Evolutionary conservation across 2,329 filamentous ascomycete species (phyloP).

Genomic region (Penicillium capsulatum): DNA sequence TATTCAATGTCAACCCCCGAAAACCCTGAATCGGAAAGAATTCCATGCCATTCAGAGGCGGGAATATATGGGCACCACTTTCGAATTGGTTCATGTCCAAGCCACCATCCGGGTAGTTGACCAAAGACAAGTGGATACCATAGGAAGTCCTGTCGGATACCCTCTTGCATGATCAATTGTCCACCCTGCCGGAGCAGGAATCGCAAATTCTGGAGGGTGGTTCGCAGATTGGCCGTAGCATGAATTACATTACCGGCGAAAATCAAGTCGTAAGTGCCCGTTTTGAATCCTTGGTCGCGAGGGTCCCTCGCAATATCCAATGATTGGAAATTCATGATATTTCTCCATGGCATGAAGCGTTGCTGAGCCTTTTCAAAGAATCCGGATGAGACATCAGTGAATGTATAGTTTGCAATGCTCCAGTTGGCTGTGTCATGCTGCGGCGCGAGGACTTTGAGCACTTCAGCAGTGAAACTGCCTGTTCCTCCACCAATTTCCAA

Average conservation of each 20-base stretch:
- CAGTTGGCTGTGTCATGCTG: conserved; percentile 1
- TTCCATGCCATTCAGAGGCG: conserved; percentile 12
- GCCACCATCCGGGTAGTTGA: conserved; percentile 21
- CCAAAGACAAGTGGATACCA: conserved; percentile 23
- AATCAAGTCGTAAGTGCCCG: conserved; percentile 31
- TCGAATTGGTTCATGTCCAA: conserved; percentile 18
- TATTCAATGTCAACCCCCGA: conserved; percentile 21
- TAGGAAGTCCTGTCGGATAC: conserved; percentile 21
- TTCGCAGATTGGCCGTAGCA: conserved; percentile 22
- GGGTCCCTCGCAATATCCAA: conserved; percentile 30
- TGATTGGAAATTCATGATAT: conserved; percentile 26
- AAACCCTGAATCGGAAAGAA: conserved; percentile 15
- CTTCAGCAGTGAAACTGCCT: conserved; percentile 24
- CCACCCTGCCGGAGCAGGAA: conserved; percentile 19
- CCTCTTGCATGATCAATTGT: conserved; percentile 22
- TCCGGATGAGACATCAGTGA: conserved; percentile 30
- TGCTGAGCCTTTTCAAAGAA: conserved; percentile 29
- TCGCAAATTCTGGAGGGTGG: conserved; percentile 12
- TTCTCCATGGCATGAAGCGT: conserved; percentile 20
- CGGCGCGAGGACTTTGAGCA: conserved; percentile 17
- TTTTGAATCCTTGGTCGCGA: conserved; percentile 27
- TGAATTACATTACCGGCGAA: conserved; percentile 35
- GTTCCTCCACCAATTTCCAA: conserved; percentile 32
- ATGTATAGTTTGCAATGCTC: conserved; percentile 24
- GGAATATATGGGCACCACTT: conserved; percentile 21